Base-by-base conservation (phyloP, 306 rosid genomes). In the Morella rubra region DNA sequence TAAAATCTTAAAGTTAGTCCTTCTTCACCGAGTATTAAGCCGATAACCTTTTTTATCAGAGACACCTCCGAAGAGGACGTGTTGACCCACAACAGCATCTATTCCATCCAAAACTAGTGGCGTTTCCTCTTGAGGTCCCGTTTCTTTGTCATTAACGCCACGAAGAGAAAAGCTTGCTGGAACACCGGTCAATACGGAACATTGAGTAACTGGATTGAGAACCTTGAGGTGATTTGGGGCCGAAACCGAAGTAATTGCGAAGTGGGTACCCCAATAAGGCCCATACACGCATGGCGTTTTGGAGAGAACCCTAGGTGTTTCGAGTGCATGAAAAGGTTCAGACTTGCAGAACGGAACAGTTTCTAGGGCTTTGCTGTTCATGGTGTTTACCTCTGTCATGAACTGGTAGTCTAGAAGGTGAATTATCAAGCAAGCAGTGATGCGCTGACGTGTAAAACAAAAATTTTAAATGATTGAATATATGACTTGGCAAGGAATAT, bases 41-140 rank as follows among this genome's bases (percentile, higher is more conserved):
- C n/a, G n/a, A n/a, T n/a, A n/a, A n/a, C n/a, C n/a, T n/a, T n/a
- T n/a, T n/a, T n/a, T n/a, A n/a, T n/a, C n/a, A n/a, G n/a, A n/a
- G n/a, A n/a, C 14, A 7, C 54, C 70, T n/a, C 98, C 98, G 62
- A 76, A 91, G 19, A 93, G 90, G 0, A 93, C 78, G 71, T 81
- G 84, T 46, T 91, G 84, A 8, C 98, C 98, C 1, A 93, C 98
- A 3, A 93, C 87, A 3, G 93, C 98, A 1, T 90, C 98, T 73
- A 93, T 93, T 67, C 98, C 98, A 69, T 93, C 98, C 3, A 91
- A 88, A 32, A 76, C 54, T 9, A 79, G 85, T 19, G 65, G 74
- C 32, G 78, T 60, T 69, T 64, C 62, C 8, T 71, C 1, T 68
- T 49, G 66, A 11, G 81, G 19, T 41, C 27, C 46, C 27, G 53